These are phyloP conservation scores for Gossypium gossypioides DNA, from an alignment of 441 rosid species.

Conservation along the genomic window DNA sequence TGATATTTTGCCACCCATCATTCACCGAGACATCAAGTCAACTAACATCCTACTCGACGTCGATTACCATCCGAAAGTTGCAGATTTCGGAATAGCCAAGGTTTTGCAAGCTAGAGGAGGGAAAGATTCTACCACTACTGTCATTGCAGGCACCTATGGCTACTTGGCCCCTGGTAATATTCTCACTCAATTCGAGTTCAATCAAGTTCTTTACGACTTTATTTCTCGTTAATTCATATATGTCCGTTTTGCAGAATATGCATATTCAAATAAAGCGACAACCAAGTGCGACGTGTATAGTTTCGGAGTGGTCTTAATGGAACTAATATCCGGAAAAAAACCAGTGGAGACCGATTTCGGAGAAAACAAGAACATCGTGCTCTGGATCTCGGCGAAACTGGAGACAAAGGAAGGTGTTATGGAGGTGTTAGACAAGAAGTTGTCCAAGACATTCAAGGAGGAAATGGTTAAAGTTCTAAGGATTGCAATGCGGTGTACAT, in stretches of 20 bases:
- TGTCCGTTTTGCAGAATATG: slow-evolving; percentile 50
- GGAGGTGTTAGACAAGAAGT: slow-evolving; percentile 58
- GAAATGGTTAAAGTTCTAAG: slow-evolving; percentile 65
- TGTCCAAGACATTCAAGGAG: slow-evolving; percentile 49
- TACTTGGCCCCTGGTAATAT: slow-evolving; percentile 79
- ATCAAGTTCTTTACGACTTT: background rate
- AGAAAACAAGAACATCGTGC: slow-evolving; percentile 68
- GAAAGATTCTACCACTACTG: slow-evolving; percentile 80
- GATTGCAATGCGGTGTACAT: slow-evolving; percentile 70
- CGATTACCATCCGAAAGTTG: slow-evolving; percentile 72
- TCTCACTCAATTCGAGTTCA: background rate
- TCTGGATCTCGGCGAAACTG: slow-evolving; percentile 63
- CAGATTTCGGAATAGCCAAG: slow-evolving; percentile 93
- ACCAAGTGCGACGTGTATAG: slow-evolving; percentile 92
- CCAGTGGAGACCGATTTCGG: slow-evolving; percentile 72
- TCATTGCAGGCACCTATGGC: slow-evolving; percentile 89
- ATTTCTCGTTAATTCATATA: background rate
- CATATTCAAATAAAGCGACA: slow-evolving; percentile 76
- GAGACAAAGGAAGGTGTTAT: slow-evolving; percentile 66
- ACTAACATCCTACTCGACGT: slow-evolving; percentile 71
- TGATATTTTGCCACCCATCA: slow-evolving; percentile 60
- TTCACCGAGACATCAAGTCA: slow-evolving; percentile 88
- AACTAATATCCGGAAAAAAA: slow-evolving; percentile 76
- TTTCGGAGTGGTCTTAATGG: slow-evolving; percentile 84
- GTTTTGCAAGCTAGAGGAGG: slow-evolving; percentile 80